A percentile compares a stretch with the other conserved stretches of the same genome.
Conservation (phyloP, 495 filamentous ascomycete species). For the Penicillium alfredii region DNA sequence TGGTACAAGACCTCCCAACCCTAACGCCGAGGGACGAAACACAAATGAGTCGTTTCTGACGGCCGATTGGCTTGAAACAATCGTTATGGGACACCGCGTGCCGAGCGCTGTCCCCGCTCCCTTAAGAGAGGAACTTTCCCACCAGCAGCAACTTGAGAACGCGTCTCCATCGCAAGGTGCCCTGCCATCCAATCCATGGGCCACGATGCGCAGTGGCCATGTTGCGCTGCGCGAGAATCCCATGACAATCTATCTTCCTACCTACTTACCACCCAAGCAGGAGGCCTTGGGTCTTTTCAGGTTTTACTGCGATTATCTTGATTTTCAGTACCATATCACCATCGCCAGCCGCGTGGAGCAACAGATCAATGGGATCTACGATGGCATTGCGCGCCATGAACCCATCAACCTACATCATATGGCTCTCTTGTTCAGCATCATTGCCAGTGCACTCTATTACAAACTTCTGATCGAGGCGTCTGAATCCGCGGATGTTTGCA, state of each 20-base stretch:
- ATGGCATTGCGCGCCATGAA: conserved; percentile 7
- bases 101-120: conserved; percentile 22
- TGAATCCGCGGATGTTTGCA: conserved; percentile 21
- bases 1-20: neutral
- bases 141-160: conserved; percentile 2
- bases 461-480: conserved; percentile 21
- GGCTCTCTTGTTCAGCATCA: conserved; percentile 37
- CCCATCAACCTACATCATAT: conserved; percentile 19
- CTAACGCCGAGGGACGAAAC: neutral
- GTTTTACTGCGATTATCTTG: conserved; percentile 31
- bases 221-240: conserved; percentile 18
- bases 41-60: conserved; percentile 21
- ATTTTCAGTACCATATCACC: conserved; percentile 38
- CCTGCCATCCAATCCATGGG: neutral
- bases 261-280: conserved; percentile 21
- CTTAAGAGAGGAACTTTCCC: conserved; percentile 17
- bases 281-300: conserved; percentile 28
- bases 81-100: conserved; percentile 35
- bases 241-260: conserved; percentile 15
- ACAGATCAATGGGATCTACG: conserved; percentile 33
- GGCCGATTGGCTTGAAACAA: conserved; percentile 34
- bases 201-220: neutral
- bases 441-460: conserved; percentile 33
- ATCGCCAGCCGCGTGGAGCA: conserved; percentile 19
- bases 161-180: neutral